phyloP scores from a whole-genome alignment of 208 protist genomes.

The Crithidia thermophila region DNA sequence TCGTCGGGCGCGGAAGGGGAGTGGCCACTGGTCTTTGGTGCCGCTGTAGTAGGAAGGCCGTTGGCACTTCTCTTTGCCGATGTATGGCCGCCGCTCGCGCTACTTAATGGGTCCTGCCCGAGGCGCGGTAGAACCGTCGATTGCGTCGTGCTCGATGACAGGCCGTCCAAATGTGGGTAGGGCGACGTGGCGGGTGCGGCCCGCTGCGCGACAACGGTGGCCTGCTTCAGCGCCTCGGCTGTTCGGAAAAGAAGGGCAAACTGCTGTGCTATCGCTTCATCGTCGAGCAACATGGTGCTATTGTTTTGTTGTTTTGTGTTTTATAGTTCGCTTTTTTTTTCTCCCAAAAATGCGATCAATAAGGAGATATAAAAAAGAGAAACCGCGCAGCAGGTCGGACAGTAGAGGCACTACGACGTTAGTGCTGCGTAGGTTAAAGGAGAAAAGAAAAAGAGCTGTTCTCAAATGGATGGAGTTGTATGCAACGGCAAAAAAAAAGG shows the following conservation, averaged over 20 bases:
- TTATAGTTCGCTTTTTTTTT: too few species aligned
- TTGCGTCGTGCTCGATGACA: background rate
- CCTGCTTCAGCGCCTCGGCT: slow-evolving; percentile 23
- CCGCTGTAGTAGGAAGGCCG: too few species aligned
- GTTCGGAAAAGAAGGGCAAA: slow-evolving; percentile 8
- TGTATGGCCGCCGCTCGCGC: too few species aligned
- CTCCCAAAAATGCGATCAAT: slow-evolving; percentile 1
- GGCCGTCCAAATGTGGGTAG: slow-evolving; percentile 1
- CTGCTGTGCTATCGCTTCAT: slow-evolving; percentile 19
- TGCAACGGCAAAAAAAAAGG: slow-evolving; percentile 18
- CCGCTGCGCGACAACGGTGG: background rate
- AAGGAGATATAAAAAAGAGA: slow-evolving; percentile 12
- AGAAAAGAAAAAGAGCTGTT: background rate
- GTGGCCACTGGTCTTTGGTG: too few species aligned
- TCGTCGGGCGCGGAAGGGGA: background rate
- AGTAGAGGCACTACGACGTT: too few species aligned
- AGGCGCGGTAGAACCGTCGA: background rate
- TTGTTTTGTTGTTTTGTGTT: background rate
- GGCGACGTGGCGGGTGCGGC: background rate
- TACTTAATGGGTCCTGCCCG: too few species aligned
- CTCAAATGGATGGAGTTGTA: background rate
- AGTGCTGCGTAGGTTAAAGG: background rate
- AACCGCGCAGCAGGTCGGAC: background rate
- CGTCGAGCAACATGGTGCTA: slow-evolving; percentile 19
- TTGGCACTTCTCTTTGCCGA: too few species aligned